A percentile compares a stretch with the other conserved stretches of the same genome.
Evolutionary conservation across 176 grass and related monocot genomes (phyloP).

Genomic region (Rhynchospora breviuscula): DNA sequence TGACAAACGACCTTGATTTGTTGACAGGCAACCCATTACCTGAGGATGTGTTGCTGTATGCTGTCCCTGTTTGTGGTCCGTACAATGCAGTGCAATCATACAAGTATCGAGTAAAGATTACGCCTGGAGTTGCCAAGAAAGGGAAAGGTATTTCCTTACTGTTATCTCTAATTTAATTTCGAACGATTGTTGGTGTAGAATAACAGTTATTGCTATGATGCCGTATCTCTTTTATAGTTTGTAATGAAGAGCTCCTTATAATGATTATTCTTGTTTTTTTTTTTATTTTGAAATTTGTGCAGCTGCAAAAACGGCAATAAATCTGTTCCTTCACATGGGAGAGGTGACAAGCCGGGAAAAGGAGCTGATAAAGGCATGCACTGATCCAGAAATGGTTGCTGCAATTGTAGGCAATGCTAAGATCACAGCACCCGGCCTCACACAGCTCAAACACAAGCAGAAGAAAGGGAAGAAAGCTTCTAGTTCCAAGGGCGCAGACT

Average conservation of each 20-base stretch:
- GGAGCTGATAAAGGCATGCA: slow-evolving; percentile 93
- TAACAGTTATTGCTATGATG: background rate
- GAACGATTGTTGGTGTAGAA: background rate
- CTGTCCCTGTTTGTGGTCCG: slow-evolving; percentile 77
- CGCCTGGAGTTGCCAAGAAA: slow-evolving; percentile 89
- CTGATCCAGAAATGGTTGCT: slow-evolving; percentile 87
- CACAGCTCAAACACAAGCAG: slow-evolving; percentile 78
- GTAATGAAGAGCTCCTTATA: background rate
- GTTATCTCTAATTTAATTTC: background rate
- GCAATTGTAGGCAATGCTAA: slow-evolving; percentile 79
- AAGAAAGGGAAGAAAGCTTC: slow-evolving; percentile 71
- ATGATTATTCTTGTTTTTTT: slow-evolving; percentile 28
- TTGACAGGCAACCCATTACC: slow-evolving; percentile 78
- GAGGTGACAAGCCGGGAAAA: slow-evolving; percentile 84
- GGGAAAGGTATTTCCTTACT: slow-evolving; percentile 62
- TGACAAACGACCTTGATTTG: slow-evolving; percentile 84
- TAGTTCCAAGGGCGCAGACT: background rate
- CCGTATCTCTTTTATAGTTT: background rate
- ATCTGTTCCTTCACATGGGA: slow-evolving; percentile 61
- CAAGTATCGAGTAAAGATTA: slow-evolving; percentile 97
- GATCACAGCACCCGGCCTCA: slow-evolving; percentile 81
- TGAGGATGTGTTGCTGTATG: slow-evolving; percentile 89
- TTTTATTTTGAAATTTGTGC: slow-evolving; percentile 20
- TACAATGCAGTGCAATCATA: slow-evolving; percentile 90
- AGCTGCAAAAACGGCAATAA: slow-evolving; percentile 92